Evolutionary conservation across 345 rosid species (phyloP).

Genomic region (Pistacia atlantica): DNA sequence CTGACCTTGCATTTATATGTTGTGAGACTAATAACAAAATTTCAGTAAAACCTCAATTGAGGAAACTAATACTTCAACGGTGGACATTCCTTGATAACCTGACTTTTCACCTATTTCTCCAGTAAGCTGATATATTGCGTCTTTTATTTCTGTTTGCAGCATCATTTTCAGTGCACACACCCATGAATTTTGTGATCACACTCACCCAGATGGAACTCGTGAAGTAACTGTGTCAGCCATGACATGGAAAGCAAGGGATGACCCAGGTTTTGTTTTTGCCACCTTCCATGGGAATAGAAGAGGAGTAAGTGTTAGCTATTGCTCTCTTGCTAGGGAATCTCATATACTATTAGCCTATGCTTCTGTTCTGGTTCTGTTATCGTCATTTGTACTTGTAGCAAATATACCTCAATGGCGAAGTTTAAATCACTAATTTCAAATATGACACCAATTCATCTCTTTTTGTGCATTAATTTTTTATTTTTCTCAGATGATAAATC

Average conservation of each 20-base stretch:
- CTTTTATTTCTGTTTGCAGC: constrained; percentile 30
- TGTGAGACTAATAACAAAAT: too few species aligned
- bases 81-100: background rate
- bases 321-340: constrained; percentile 58
- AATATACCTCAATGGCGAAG: constrained; percentile 24
- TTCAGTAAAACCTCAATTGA: too few species aligned
- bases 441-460: constrained; percentile 2
- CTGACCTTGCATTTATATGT: too few species aligned
- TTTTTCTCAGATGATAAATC: background rate
- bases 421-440: constrained; percentile 18
- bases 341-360: constrained; percentile 35
- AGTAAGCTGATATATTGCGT: background rate
- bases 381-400: constrained; percentile 21
- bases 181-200: constrained; percentile 49
- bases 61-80: too few species aligned
- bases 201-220: constrained; percentile 59
- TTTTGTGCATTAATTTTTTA: constrained; percentile 25
- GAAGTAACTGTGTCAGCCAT: constrained; percentile 60
- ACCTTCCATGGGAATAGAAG: constrained; percentile 37
- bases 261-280: constrained; percentile 60
- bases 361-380: constrained; percentile 30
- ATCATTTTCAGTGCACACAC: constrained; percentile 56
- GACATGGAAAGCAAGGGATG: constrained; percentile 59
- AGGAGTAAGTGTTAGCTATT: constrained; percentile 46
- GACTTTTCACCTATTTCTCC: background rate